Conservation (phyloP, 208 protist genomes). For the Wallacemonas sp. region DNA sequence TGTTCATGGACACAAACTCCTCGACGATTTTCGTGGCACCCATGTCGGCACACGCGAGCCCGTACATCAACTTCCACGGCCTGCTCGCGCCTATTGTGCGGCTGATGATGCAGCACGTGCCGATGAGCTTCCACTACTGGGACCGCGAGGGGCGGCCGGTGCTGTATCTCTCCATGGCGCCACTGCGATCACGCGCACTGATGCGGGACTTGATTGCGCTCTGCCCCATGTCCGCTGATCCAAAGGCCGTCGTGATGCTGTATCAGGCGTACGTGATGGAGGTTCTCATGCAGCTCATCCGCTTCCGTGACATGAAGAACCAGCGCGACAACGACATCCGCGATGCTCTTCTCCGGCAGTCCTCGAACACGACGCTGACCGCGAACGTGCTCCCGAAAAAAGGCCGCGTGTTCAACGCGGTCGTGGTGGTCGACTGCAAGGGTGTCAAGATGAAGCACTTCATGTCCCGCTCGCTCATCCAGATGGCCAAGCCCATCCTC, state of each 20-base stretch:
- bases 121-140: conserved; percentile 69
- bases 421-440: conserved; percentile 52
- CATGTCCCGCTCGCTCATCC: conserved; percentile 35
- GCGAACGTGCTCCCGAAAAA: conserved; percentile 22
- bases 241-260: conserved; percentile 43
- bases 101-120: conserved; percentile 36
- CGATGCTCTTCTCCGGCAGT: conserved; percentile 20
- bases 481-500: conserved; percentile 42
- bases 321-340: conserved; percentile 23
- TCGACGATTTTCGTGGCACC: neutral
- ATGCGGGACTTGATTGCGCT: conserved; percentile 47
- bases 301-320: conserved; percentile 41
- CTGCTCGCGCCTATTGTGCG: conserved; percentile 59
- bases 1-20: conserved; percentile 21
- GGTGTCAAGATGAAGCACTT: conserved; percentile 31
- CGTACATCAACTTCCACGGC: conserved; percentile 54
- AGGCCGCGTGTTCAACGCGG: conserved; percentile 27
- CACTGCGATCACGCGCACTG: conserved; percentile 36
- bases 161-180: conserved; percentile 48
- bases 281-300: conserved; percentile 52
- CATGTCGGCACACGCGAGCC: neutral
- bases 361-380: neutral
- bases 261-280: conserved; percentile 63
- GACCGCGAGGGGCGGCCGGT: conserved; percentile 66
- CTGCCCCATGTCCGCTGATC: conserved; percentile 42